These are phyloP conservation scores for Boletus subcaerulescens DNA, from an alignment of 768 basidiomycete genomes.

Conservation along the genomic window DNA sequence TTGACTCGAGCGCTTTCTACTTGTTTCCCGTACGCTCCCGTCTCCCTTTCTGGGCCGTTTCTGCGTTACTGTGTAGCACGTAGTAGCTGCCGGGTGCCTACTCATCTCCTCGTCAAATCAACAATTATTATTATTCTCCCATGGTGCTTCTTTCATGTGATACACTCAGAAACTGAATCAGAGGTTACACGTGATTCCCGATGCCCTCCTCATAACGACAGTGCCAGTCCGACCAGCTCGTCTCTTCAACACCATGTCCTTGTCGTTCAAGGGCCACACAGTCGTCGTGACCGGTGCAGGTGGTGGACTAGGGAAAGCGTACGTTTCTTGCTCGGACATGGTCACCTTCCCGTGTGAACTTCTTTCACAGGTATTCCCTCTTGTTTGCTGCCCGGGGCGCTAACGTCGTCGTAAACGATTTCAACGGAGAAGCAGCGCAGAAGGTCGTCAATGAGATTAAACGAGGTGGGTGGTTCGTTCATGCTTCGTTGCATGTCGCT, in stretches of 20 bases:
- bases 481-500: not conserved
- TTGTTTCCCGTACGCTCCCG: conserved; percentile 31
- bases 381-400: conserved; percentile 93
- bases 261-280: conserved; percentile 86
- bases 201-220: not conserved
- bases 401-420: conserved; percentile 93
- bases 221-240: too few relatives aligned
- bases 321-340: conserved; percentile 30
- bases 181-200: conserved; percentile 11
- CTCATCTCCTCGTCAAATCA: conserved; percentile 23
- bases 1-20: conserved; percentile 28
- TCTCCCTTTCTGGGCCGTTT: conserved; percentile 24
- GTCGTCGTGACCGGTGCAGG: conserved; percentile 95
- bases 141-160: too few relatives aligned
- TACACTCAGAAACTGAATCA: not conserved
- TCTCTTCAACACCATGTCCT: conserved; percentile 30
- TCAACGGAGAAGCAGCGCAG: conserved; percentile 83
- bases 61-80: conserved; percentile 33
- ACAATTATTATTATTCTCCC: conserved; percentile 22
- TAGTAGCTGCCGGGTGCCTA: conserved; percentile 35
- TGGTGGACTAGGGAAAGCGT: conserved; percentile 92
- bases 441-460: conserved; percentile 89
- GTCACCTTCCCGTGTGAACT: not conserved
- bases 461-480: conserved; percentile 48
- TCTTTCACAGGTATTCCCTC: conserved; percentile 68